Base-by-base conservation (phyloP, 164 flowering plant genomes). In the Vitis labrusca region DNA sequence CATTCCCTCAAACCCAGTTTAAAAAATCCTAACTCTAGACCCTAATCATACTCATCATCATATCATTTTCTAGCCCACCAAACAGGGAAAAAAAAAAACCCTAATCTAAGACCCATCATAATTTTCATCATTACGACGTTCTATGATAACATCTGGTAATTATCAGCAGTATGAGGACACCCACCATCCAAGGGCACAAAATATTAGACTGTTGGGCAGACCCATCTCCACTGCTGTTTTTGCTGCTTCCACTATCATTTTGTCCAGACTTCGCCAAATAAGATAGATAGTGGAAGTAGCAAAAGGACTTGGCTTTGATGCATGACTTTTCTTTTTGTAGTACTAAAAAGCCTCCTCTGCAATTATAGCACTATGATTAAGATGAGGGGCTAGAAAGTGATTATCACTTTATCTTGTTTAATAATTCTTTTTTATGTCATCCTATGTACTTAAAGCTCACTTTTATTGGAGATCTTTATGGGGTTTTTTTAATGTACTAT, bases 361-460 rank as follows among this genome's bases (percentile, higher is more conserved):
- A 85, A 91, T 88, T 76, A 89, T 89, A 76, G 59, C 80, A 71
- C 76, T 80, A 88, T 88, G 92, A 89, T 89, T 89, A 83, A 80
- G 75, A 71, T 73, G 70, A 70, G 79, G 68, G 77, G 79, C 74
- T 27, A 67, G 71, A 72, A 86, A 82, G 83, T 70, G 74, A 72
- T 69, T 64, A 66, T 49, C 66, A 66, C 77, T 77, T 85, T 77
- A 63, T 76, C 29, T 70, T 66, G 61, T 61, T 74, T 73, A 59
- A 19, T 67, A 4, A 59, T 66, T 37, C 8, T 57, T 37, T 61
- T 53, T 58, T 66, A 50, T 72, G 52, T n/a, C n/a, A 63, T 63
- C 64, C 53, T 50, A 50, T 73, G 82, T 65, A 74, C 78, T 76
- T 73, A 65, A 65, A 74, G 71, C 60, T 62, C 66, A 73, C 59